Conservation (phyloP, 1,284 basidiomycete species). For the Rugosomyces carneus region DNA sequence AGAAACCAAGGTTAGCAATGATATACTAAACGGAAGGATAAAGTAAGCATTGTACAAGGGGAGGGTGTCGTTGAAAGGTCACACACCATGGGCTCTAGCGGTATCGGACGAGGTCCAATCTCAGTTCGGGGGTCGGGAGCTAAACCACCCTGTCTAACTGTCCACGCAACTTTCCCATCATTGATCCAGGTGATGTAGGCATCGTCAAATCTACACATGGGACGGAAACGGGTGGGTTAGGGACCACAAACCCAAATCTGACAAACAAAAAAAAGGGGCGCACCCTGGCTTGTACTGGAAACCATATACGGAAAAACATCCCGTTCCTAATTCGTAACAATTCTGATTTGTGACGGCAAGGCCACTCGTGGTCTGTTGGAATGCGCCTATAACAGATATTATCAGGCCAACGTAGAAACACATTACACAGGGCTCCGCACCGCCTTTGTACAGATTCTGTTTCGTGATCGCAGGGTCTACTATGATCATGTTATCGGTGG, state of each 20-base stretch:
- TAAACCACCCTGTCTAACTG: constrained; percentile 61
- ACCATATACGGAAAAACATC: constrained; percentile 42
- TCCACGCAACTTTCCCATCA: constrained; percentile 67
- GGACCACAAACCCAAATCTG: background rate
- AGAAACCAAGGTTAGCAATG: constrained; percentile 60
- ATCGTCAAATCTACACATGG: constrained; percentile 42
- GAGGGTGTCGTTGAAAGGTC: background rate
- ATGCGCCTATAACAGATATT: constrained; percentile 23
- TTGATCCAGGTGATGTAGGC: constrained; percentile 79
- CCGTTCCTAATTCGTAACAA: constrained; percentile 43
- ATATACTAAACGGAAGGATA: constrained; percentile 44
- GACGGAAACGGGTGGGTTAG: background rate
- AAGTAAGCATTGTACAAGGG: background rate
- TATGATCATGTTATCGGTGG: constrained; percentile 40
- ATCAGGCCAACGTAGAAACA: background rate
- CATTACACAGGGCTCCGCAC: constrained; percentile 18
- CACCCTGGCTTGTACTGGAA: constrained; percentile 46
- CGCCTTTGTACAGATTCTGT: constrained; percentile 43
- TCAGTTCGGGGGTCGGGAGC: constrained; percentile 54
- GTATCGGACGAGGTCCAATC: constrained; percentile 66
- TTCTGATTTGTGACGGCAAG: constrained; percentile 40
- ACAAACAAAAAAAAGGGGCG: constrained; percentile 11
- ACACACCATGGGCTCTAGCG: constrained; percentile 78
- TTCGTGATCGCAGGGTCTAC: constrained; percentile 31
- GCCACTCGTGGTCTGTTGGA: constrained; percentile 49